Evolutionary conservation across 306 rosid species (phyloP).

Genomic region (Rosa persica): DNA sequence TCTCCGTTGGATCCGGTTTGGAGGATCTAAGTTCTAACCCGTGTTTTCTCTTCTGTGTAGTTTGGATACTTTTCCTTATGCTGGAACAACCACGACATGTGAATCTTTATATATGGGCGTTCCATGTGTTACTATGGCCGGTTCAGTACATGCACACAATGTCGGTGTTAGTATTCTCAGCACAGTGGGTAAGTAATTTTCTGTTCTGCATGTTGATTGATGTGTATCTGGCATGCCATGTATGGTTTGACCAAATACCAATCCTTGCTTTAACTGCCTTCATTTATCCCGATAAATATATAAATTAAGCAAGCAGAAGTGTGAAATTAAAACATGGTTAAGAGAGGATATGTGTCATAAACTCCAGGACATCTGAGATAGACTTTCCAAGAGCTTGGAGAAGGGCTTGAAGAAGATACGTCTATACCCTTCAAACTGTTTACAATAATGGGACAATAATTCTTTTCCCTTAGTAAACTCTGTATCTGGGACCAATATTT

Average conservation of each 20-base stretch:
- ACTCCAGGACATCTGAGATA: background rate
- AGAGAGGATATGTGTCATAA: background rate
- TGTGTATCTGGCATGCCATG: constrained; percentile 2
- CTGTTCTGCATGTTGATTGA: constrained; percentile 8
- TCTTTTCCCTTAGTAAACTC: background rate
- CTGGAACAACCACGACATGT: constrained; percentile 97
- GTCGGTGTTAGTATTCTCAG: constrained; percentile 98
- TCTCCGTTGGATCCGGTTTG: background rate
- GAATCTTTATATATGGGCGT: constrained; percentile 99
- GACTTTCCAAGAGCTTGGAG: background rate
- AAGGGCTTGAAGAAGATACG: background rate
- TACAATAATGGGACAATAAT: background rate
- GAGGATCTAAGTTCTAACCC: constrained; percentile 9
- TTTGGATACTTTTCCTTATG: constrained; percentile 98
- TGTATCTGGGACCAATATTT: background rate
- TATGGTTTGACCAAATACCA: constrained; percentile 1
- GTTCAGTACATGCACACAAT: constrained; percentile 96
- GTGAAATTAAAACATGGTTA: background rate
- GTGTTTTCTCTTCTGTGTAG: constrained; percentile 45
- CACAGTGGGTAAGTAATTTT: constrained; percentile 73
- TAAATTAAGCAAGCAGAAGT: background rate
- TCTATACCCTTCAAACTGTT: background rate
- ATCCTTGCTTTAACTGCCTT: background rate
- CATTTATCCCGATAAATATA: background rate
- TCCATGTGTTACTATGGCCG: constrained; percentile 97